phyloP scores from a whole-genome alignment of 2,329 filamentous ascomycete species.

The Pseudocercospora macadamiae region DNA sequence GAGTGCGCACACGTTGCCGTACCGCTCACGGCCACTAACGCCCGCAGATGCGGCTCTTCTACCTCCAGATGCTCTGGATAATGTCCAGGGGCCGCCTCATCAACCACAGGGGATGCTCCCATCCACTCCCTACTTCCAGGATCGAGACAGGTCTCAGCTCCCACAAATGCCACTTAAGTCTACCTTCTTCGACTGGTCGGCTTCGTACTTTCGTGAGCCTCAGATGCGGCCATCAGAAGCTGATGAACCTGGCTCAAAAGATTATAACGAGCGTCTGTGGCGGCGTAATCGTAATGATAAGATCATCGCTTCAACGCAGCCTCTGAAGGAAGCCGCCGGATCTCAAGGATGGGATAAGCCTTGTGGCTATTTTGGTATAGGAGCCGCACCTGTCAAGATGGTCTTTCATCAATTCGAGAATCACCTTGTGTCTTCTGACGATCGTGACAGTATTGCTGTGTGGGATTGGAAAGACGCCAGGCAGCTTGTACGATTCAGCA shows the following conservation, averaged over 20 bases:
- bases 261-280: constrained; percentile 96
- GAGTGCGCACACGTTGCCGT: constrained; percentile 24
- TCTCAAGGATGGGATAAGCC: constrained; percentile 85
- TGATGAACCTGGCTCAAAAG: constrained; percentile 91
- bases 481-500: constrained; percentile 82
- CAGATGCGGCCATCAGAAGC: constrained; percentile 97
- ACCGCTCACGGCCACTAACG: constrained; percentile 49
- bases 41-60: constrained; percentile 41
- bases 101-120: constrained; percentile 77
- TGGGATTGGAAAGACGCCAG: constrained; percentile 89
- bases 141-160: constrained; percentile 60
- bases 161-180: constrained; percentile 77
- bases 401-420: constrained; percentile 98
- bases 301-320: constrained; percentile 90
- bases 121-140: constrained; percentile 73
- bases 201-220: constrained; percentile 94
- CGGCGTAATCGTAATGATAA: constrained; percentile 87
- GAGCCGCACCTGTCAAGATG: constrained; percentile 87
- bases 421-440: constrained; percentile 90
- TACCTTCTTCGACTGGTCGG: constrained; percentile 90
- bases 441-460: constrained; percentile 81
- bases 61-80: constrained; percentile 75
- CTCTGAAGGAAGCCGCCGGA: constrained; percentile 85
- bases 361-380: constrained; percentile 82
- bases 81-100: constrained; percentile 48